phyloP scores from a whole-genome alignment of 2,329 filamentous ascomycete species.

The Colletotrichum navitas region DNA sequence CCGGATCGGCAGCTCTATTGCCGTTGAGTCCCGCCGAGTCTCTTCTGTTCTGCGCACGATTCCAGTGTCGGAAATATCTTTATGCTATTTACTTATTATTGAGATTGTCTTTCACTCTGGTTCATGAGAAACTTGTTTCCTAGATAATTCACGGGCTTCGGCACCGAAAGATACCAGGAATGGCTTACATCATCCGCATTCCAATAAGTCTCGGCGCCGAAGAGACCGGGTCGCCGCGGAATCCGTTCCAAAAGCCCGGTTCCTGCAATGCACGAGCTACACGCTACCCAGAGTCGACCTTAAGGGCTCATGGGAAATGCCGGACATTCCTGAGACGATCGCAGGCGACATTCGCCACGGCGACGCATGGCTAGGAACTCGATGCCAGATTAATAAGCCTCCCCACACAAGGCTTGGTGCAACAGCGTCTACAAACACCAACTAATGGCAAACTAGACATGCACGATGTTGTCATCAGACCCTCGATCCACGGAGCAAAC shows the following conservation, averaged over 20 bases:
- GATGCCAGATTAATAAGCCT: slow-evolving; percentile 29
- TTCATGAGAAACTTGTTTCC: too few species aligned
- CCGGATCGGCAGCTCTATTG: slow-evolving; percentile 14
- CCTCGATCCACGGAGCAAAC: slow-evolving; percentile 15
- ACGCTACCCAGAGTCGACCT: slow-evolving; percentile 1
- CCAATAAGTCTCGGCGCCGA: neutral
- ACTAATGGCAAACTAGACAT: slow-evolving; percentile 31
- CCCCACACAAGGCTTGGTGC: slow-evolving; percentile 17
- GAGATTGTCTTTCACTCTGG: too few species aligned
- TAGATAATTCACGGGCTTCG: neutral
- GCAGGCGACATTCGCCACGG: slow-evolving; percentile 22
- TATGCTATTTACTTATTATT: neutral
- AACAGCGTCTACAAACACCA: neutral
- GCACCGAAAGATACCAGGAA: neutral
- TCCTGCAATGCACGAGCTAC: slow-evolving; percentile 15
- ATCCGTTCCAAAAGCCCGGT: neutral
- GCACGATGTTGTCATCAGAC: slow-evolving; percentile 40
- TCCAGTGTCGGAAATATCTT: neutral
- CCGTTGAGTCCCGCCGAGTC: neutral
- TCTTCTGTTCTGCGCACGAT: neutral
- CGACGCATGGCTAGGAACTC: slow-evolving; percentile 7
- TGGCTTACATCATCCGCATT: neutral
- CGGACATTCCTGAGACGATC: slow-evolving; percentile 37
- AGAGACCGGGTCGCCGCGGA: neutral
- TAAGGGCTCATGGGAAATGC: slow-evolving; percentile 3